Conservation (phyloP, 2,329 filamentous ascomycete species). For the Periglandula ipomoeae region DNA sequence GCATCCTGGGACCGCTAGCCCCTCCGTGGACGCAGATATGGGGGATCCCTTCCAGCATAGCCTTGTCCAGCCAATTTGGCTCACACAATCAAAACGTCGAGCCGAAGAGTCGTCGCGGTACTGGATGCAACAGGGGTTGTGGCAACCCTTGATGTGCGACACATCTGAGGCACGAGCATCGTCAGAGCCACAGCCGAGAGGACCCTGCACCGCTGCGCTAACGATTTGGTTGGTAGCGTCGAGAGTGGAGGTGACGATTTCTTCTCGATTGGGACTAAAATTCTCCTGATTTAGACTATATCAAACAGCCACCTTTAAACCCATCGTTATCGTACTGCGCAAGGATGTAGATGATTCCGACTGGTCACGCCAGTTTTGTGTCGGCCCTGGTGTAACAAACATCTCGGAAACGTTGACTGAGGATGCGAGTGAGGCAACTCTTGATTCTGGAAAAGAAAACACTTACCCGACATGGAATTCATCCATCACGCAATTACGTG, state of each 20-base stretch:
- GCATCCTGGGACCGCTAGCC: neutral
- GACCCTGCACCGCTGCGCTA: conserved; percentile 2
- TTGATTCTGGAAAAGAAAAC: too few species aligned
- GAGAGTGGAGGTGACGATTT: neutral
- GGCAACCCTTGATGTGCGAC: conserved; percentile 34
- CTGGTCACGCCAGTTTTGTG: neutral
- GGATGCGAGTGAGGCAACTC: neutral
- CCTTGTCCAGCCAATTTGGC: neutral
- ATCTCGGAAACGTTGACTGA: neutral
- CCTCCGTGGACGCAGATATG: neutral
- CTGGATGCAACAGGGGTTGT: conserved; percentile 14
- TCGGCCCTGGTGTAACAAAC: neutral
- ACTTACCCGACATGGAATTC: too few species aligned
- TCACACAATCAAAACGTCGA: neutral
- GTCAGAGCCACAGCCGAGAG: conserved; percentile 8
- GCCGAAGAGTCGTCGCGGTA: neutral
- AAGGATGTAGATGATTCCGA: neutral
- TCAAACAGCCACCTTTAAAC: neutral
- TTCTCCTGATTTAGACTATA: neutral
- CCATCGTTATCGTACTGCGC: neutral
- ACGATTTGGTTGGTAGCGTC: neutral
- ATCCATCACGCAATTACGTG: too few species aligned
- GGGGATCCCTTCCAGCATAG: neutral
- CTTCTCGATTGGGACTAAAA: neutral
- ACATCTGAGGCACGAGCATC: conserved; percentile 33